phyloP scores from a whole-genome alignment of 2,329 filamentous ascomycete species.

The Fragosphaeria purpurea region DNA sequence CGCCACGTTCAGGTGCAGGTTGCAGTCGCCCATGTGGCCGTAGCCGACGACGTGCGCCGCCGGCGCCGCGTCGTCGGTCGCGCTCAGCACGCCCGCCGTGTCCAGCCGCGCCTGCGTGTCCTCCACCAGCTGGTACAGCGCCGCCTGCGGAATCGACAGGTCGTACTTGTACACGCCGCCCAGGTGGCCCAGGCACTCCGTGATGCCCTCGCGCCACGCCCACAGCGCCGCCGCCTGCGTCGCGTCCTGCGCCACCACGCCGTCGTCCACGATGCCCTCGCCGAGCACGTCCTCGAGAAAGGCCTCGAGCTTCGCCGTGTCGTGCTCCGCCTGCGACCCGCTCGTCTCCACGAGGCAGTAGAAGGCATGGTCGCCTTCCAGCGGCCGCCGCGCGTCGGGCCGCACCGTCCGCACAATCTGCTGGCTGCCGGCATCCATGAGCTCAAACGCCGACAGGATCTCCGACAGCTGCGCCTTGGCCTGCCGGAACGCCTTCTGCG shows the following conservation, averaged over 20 bases:
- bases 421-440: conserved; percentile 87
- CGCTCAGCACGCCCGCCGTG: conserved; percentile 65
- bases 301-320: conserved; percentile 77
- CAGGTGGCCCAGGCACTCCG: conserved; percentile 79
- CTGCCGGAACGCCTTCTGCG: conserved; percentile 74
- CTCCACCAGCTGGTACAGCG: conserved; percentile 83
- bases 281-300: conserved; percentile 88
- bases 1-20: conserved; percentile 86
- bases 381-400: conserved; percentile 67
- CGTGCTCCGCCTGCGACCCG: conserved; percentile 88
- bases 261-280: conserved; percentile 76
- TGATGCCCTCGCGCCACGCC: conserved; percentile 88
- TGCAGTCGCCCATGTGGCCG: conserved; percentile 96
- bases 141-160: conserved; percentile 78
- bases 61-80: conserved; percentile 62
- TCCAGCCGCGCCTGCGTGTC: conserved; percentile 67
- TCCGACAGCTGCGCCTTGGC: conserved; percentile 86
- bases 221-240: conserved; percentile 80
- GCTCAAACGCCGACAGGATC: conserved; percentile 92
- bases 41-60: conserved; percentile 91
- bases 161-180: conserved; percentile 99
- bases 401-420: conserved; percentile 58
- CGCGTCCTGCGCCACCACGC: conserved; percentile 86
- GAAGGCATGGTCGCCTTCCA: conserved; percentile 80
- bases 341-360: conserved; percentile 97